These are phyloP conservation scores for Cladosporium oxysporum DNA, from an alignment of 2,329 filamentous ascomycete genomes.

Conservation along the genomic window DNA sequence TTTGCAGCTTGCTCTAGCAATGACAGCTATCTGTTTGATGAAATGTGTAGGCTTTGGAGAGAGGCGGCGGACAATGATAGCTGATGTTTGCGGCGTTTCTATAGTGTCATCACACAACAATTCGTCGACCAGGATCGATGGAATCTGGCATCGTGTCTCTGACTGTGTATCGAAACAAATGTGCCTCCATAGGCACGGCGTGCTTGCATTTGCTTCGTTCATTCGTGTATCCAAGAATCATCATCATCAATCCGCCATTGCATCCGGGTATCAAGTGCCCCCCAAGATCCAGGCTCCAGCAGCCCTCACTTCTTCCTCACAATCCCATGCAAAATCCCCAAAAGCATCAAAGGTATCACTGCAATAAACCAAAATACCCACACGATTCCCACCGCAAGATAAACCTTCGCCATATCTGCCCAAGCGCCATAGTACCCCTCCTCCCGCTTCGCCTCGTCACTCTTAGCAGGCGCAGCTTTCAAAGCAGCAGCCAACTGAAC, in stretches of 20 bases:
- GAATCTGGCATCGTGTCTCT: too few species aligned
- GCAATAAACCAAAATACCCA: slow-evolving; percentile 42
- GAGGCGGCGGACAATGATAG: too few species aligned
- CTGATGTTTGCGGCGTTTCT: too few species aligned
- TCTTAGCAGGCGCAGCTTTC: slow-evolving; percentile 20
- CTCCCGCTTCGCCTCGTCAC: slow-evolving; percentile 22
- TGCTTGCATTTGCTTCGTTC: background rate
- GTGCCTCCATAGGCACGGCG: background rate
- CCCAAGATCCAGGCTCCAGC: slow-evolving; percentile 48
- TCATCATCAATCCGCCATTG: background rate
- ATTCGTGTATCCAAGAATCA: background rate
- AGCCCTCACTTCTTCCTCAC: slow-evolving; percentile 85
- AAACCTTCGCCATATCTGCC: slow-evolving; percentile 32
- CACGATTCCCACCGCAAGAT: slow-evolving; percentile 37
- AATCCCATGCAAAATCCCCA: slow-evolving; percentile 34
- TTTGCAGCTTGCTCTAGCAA: too few species aligned
- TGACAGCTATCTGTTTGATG: too few species aligned
- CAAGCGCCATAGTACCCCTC: slow-evolving; percentile 34
- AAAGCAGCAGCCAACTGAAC: slow-evolving; percentile 60
- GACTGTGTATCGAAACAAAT: background rate
- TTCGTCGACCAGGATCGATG: too few species aligned
- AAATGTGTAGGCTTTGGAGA: too few species aligned
- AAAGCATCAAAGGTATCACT: slow-evolving; percentile 37
- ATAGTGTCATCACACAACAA: too few species aligned
- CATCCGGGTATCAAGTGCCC: background rate